Base-by-base conservation (phyloP, 805 yeast species). In the Candida chauliodis region DNA sequence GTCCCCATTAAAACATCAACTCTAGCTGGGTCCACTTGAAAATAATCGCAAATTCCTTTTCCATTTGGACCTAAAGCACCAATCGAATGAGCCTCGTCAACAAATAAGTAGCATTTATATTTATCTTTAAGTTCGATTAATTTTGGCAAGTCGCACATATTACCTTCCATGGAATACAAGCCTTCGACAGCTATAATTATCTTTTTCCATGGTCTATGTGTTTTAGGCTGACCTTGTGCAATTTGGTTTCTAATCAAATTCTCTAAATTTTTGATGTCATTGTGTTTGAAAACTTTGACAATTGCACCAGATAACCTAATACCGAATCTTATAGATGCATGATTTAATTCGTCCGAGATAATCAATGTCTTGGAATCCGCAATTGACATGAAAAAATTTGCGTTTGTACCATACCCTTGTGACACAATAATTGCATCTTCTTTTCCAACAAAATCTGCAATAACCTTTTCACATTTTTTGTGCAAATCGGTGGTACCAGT, bases 51-150 rank as follows among this genome's bases (percentile, higher is more conserved):
- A 25, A 93, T 84, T 55, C 99, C 99, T 55, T 85, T 81, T 32
- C 99, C 99, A 37, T 66, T 65, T 30, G 95, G 93, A 20, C 99
- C 99, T 66, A 93, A 75, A n/a, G 99, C 99, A 52, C 99, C 99
- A 53, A 93, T 84, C 4, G 98, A 91, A 61, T 93, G 99, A 9
- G 99, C 99, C 62, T 93, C 99, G 60, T 93, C 99, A 45, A 95
- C 85, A 55, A 85, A 93, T 37, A 93, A 65, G 55, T 86, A 87
- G 56, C 91, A 85, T 53, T 88, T 88, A 68, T 95, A 93, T 57
- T 85, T 86, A 26, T 84, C 75, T 52, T 84, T 81, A 45, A 90
- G 68, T 50, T 75, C 84, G 19, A 90, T 74, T 31, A 90, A 55
- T 42, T 64, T 71, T 4, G 96, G 96, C 50, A 90, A 71, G 55